Conservation (phyloP, 768 basidiomycete species). For the Russula brevipes region DNA sequence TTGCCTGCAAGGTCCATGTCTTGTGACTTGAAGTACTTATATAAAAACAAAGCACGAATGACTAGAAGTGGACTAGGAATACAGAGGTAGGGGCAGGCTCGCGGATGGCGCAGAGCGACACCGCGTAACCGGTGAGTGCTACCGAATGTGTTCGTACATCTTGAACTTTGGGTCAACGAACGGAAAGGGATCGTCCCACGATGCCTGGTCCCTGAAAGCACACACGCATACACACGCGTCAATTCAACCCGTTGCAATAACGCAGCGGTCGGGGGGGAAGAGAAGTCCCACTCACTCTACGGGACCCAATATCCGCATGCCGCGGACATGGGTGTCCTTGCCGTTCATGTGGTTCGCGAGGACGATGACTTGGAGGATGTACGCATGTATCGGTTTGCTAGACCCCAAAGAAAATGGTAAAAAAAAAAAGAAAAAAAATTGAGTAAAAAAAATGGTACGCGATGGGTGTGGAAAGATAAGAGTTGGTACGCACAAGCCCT, state of each 20-base stretch:
- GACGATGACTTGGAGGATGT: conserved; percentile 86
- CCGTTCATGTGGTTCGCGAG: conserved; percentile 96
- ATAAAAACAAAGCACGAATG: not conserved
- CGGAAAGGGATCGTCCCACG: conserved; percentile 27
- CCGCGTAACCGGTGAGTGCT: not conserved
- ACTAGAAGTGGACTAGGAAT: not conserved
- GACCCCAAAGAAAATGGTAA: not conserved
- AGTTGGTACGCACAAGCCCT: conserved; percentile 56
- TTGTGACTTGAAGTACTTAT: not conserved
- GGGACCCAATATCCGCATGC: conserved; percentile 81
- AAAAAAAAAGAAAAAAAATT: not conserved
- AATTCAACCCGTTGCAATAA: not conserved
- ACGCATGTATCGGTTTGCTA: conserved; percentile 84
- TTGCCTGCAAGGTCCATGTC: not conserved
- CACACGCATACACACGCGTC: not conserved
- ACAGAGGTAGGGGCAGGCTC: not conserved
- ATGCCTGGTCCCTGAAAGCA: conserved; percentile 32
- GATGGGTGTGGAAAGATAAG: too few relatives aligned
- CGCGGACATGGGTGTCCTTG: conserved; percentile 97
- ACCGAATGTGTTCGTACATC: conserved; percentile 26
- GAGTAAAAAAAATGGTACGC: not conserved
- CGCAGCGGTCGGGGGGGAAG: not conserved
- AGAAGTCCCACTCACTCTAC: conserved; percentile 54
- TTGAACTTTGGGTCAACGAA: conserved; percentile 24
- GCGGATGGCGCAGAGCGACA: not conserved